phyloP scores from a whole-genome alignment of 2,329 filamentous ascomycete species.

The Trichoderma koningiopsis region DNA sequence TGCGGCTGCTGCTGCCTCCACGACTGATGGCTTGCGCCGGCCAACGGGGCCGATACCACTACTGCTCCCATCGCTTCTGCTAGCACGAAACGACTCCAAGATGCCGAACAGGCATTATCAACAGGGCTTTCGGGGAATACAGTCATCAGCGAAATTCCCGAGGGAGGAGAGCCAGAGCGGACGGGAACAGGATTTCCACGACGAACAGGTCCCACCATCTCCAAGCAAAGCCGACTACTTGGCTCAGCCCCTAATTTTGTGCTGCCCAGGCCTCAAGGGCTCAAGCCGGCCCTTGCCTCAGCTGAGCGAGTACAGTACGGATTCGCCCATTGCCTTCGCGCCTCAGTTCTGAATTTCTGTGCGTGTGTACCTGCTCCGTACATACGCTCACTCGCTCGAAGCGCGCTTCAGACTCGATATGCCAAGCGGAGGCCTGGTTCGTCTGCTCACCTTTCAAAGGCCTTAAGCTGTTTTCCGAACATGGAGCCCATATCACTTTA shows the following conservation, averaged over 20 bases:
- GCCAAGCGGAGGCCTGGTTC: not conserved
- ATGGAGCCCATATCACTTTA: not conserved
- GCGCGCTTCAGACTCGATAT: not conserved
- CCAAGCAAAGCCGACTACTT: not conserved
- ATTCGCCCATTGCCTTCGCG: not conserved
- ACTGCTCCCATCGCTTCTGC: not conserved
- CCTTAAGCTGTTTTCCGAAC: not conserved
- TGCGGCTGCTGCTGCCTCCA: not conserved
- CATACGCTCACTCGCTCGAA: not conserved
- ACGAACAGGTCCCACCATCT: not conserved
- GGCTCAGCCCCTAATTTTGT: conserved; percentile 1
- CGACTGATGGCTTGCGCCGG: not conserved
- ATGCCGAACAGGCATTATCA: not conserved
- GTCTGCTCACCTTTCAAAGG: not conserved
- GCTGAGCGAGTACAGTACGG: not conserved
- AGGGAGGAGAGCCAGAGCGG: not conserved
- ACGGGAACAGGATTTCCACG: not conserved
- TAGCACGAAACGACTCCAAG: not conserved
- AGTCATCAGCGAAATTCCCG: not conserved
- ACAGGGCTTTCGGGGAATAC: not conserved
- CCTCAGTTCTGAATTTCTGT: not conserved
- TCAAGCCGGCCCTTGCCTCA: not conserved
- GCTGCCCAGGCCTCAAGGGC: not conserved
- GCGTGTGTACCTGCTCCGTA: not conserved
- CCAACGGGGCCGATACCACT: not conserved